These are phyloP conservation scores for Ceratobasidium papillatum DNA, from an alignment of 1,284 basidiomycete genomes.

Conservation along the genomic window DNA sequence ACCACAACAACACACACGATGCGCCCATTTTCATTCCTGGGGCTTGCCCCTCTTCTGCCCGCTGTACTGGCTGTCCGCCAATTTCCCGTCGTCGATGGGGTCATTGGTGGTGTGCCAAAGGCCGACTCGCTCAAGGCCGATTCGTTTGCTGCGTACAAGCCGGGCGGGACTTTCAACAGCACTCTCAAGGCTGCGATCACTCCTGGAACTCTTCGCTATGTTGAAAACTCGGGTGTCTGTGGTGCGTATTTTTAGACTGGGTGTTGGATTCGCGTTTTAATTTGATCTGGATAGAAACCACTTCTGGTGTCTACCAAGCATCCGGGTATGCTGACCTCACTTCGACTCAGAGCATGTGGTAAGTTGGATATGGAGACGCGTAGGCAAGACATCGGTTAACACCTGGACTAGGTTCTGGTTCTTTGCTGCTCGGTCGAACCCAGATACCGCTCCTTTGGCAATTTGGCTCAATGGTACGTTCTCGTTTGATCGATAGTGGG, in stretches of 20 bases:
- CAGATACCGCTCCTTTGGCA: conserved; percentile 41
- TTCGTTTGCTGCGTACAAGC: background rate
- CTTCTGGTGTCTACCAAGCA: conserved; percentile 69
- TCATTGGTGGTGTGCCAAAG: conserved; percentile 16
- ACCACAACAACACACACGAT: conserved; percentile 1
- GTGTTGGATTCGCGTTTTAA: background rate
- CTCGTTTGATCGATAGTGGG: conserved; percentile 50
- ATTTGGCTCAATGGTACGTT: conserved; percentile 59
- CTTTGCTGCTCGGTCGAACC: conserved; percentile 45
- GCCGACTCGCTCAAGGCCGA: background rate
- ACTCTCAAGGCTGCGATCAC: conserved; percentile 10
- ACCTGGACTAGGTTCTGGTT: conserved; percentile 44
- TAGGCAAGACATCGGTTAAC: conserved; percentile 45
- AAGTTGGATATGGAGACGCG: background rate
- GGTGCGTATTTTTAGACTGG: conserved; percentile 47
- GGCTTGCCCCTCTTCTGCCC: background rate
- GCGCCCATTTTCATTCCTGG: conserved; percentile 16
- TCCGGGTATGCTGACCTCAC: conserved; percentile 73
- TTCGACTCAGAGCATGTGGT: conserved; percentile 59
- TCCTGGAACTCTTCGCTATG: conserved; percentile 57
- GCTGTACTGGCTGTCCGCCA: background rate
- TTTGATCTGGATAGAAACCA: conserved; percentile 57
- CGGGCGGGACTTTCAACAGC: background rate
- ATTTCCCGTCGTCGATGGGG: conserved; percentile 2
- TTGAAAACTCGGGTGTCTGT: conserved; percentile 73